These are phyloP conservation scores for Xylaria sp. DNA, from an alignment of 2,329 filamentous ascomycete genomes.

Conservation along the genomic window DNA sequence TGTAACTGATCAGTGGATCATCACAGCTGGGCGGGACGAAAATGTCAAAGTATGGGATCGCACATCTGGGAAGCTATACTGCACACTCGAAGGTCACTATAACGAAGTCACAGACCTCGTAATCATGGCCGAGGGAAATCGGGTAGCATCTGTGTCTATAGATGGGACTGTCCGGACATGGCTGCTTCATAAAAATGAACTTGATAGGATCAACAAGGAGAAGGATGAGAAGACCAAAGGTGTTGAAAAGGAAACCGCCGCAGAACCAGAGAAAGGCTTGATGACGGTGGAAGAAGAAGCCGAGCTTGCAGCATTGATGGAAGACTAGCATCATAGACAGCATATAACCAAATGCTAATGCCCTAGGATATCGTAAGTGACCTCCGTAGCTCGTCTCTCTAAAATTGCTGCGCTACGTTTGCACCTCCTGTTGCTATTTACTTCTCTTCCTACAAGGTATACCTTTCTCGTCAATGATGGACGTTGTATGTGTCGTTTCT, in stretches of 20 bases:
- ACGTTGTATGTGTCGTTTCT: not conserved
- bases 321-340: conserved; percentile 46
- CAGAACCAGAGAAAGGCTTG: conserved; percentile 59
- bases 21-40: conserved; percentile 92
- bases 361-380: conserved; percentile 1
- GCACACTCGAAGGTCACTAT: conserved; percentile 83
- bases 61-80: conserved; percentile 75
- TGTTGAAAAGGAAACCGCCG: conserved; percentile 60
- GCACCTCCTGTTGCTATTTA: not conserved
- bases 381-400: not conserved
- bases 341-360: not conserved
- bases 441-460: not conserved
- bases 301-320: conserved; percentile 92
- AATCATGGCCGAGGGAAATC: conserved; percentile 62
- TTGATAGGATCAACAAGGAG: conserved; percentile 62
- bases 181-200: conserved; percentile 72
- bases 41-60: conserved; percentile 90
- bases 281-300: conserved; percentile 92
- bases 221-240: conserved; percentile 62
- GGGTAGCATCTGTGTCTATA: conserved; percentile 83
- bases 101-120: conserved; percentile 90
- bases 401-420: not conserved
- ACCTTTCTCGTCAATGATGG: not conserved
- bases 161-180: conserved; percentile 89
- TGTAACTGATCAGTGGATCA: conserved; percentile 78